Conservation (phyloP, 2,329 filamentous ascomycete species). For the Cladosporium sp. region DNA sequence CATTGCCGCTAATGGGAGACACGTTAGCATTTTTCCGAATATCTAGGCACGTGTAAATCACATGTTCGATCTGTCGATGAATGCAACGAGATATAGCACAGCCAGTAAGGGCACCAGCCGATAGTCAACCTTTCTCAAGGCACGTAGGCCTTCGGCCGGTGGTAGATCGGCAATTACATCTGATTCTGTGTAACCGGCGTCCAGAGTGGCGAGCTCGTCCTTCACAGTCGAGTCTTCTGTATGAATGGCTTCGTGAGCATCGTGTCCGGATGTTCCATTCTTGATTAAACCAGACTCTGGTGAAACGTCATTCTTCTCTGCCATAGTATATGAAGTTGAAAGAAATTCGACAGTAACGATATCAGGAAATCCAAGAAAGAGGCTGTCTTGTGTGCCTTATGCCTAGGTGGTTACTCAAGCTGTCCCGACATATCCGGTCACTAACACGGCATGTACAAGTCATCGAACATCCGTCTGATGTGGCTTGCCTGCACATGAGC, state of each 20-base stretch:
- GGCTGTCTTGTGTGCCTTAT: neutral
- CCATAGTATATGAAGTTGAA: neutral
- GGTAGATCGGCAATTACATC: constrained; percentile 17
- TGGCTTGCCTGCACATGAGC: constrained; percentile 2
- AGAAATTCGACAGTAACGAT: neutral
- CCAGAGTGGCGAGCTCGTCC: constrained; percentile 13
- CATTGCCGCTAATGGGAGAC: constrained; percentile 26
- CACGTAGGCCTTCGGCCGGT: constrained; percentile 8
- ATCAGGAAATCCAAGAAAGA: neutral
- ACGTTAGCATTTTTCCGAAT: neutral
- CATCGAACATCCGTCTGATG: neutral
- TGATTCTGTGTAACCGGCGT: constrained; percentile 15
- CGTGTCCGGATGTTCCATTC: neutral
- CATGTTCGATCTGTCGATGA: constrained; percentile 49
- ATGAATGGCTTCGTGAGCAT: neutral
- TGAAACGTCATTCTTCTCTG: neutral
- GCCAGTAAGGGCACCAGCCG: constrained; percentile 41
- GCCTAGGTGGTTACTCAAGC: neutral
- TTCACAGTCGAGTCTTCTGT: neutral
- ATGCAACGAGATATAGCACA: constrained; percentile 54
- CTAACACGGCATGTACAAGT: neutral
- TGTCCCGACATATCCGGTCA: neutral
- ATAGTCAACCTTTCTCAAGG: constrained; percentile 45
- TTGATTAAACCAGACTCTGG: neutral
- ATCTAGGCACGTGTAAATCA: neutral